phyloP scores from a whole-genome alignment of 345 rosid species.

The Hibiscus mutabilis region DNA sequence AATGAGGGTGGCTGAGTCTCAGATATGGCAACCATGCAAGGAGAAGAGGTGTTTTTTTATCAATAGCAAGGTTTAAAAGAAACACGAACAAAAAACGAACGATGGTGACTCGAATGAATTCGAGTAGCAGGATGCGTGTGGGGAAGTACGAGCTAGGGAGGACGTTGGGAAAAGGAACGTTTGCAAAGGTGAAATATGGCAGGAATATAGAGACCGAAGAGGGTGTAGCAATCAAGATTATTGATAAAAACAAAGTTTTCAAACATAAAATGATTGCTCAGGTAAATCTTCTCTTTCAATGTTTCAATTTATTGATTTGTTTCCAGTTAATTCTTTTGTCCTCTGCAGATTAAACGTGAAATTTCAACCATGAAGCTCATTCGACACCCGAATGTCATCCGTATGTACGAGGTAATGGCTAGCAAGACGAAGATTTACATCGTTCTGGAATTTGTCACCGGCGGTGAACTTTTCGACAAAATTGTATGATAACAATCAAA shows the following conservation, averaged over 20 bases:
- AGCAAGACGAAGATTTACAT: conserved; percentile 95
- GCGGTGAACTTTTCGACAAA: conserved; percentile 97
- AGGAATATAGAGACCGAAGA: conserved; percentile 63
- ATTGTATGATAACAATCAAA: conserved; percentile 52
- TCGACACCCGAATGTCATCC: conserved; percentile 91
- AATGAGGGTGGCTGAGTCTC: conserved; percentile 78
- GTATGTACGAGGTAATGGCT: conserved; percentile 98
- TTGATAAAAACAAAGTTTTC: conserved; percentile 82
- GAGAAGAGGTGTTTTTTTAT: conserved; percentile 69
- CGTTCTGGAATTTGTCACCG: conserved; percentile 86
- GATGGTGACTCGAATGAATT: conserved; percentile 43
- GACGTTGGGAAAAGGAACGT: conserved; percentile 92
- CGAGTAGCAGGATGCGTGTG: conserved; percentile 62
- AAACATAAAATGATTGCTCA: conserved; percentile 90
- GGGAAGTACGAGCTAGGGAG: conserved; percentile 93
- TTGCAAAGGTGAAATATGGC: conserved; percentile 96
- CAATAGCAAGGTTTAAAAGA: not conserved
- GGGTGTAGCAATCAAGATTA: conserved; percentile 80
- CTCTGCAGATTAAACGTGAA: conserved; percentile 73
- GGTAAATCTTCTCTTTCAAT: conserved; percentile 44
- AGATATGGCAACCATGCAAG: conserved; percentile 97
- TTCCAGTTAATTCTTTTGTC: not conserved
- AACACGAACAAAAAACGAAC: not conserved
- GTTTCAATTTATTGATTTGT: too few species aligned
- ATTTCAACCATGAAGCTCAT: conserved; percentile 91